Base-by-base conservation (phyloP, 306 rosid species). In the Macrotyloma uniflorum region DNA sequence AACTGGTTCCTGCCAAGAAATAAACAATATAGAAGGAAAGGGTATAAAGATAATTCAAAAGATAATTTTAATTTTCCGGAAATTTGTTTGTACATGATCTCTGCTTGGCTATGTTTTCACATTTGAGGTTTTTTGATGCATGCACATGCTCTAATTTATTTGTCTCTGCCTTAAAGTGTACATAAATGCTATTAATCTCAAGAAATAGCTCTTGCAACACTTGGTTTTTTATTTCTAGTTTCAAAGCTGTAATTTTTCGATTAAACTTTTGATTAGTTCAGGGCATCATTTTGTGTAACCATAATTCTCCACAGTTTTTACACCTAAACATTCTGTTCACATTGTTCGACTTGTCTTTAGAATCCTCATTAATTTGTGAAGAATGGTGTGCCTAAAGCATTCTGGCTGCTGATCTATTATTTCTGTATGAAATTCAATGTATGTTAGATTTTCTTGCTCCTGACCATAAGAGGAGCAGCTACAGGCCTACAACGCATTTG, bases 381-480 rank as follows among this genome's bases (percentile, higher is more conserved):
- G 80, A 33, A 49, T 70, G 78, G 57, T 79, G 71, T 49, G 35
- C 83, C 57, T 78, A 19, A 81, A 74, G 72, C 38, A 45, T 72
- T 72, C 70, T 55, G 63, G 78, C 53, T 36, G 75, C 83, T 82
- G 75, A 84, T 69, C 35, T 54, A 26, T 82, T 46, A 9, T 63
- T 71, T 71, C 38, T 63, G 28, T 45, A 30, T 77, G 70, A 45
- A 77, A 42, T 65, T 62, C 67, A 61, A 65, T 76, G 51, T 63
- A 62, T 32, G 71, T 59, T 63, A 87, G 85, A 68, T 70, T 82
- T 64, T 80, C 40, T 23, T 40, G 42, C 86, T 80, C 42, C 79
- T 23, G 59, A 47, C 46, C 59, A 32, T 62, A 71, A 59, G 81
- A 81, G 75, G 77, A 74, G 77, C 81, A 71, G 47, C 79, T 45